These are phyloP conservation scores for Teunomyces atbi DNA, from an alignment of 805 yeast genomes.

Conservation along the genomic window DNA sequence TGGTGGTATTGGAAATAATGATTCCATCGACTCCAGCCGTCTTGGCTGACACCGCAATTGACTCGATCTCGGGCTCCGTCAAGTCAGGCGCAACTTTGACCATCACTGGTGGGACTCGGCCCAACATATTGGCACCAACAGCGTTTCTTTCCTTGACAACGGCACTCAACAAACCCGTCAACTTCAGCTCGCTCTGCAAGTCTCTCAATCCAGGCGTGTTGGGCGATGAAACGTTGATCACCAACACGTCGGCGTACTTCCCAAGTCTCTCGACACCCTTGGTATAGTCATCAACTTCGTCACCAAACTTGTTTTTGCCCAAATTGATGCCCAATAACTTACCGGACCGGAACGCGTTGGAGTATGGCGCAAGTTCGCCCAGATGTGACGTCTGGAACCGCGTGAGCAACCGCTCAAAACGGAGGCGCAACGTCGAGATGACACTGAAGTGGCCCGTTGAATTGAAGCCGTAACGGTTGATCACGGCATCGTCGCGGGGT, in stretches of 20 bases:
- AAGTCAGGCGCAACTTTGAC: constrained; percentile 96
- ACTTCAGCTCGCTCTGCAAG: constrained; percentile 73
- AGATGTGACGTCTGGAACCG: constrained; percentile 10
- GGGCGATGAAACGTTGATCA: constrained; percentile 91
- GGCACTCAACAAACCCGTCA: constrained; percentile 61
- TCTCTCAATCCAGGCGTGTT: constrained; percentile 94
- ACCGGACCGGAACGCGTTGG: constrained; percentile 57
- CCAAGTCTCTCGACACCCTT: constrained; percentile 82
- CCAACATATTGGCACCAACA: constrained; percentile 41
- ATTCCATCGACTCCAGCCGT: constrained; percentile 84
- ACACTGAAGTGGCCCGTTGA: constrained; percentile 84
- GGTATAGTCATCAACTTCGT: constrained; percentile 82
- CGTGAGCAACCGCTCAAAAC: constrained; percentile 48
- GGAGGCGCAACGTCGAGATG: constrained; percentile 59
- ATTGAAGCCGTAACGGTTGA: constrained; percentile 93
- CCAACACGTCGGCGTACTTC: constrained; percentile 81
- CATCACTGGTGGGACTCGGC: constrained; percentile 68
- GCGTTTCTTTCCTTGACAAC: constrained; percentile 68
- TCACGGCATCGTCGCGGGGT: constrained; percentile 82
- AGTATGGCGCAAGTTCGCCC: constrained; percentile 20
- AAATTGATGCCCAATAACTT: constrained; percentile 78
- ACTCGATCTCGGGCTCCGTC: constrained; percentile 71
- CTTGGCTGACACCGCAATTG: constrained; percentile 80
- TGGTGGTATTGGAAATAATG: constrained; percentile 88
- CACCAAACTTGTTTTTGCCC: constrained; percentile 92